Conservation (phyloP, 2,329 filamentous ascomycete genomes). For the Colletotrichum ledebouriae region DNA sequence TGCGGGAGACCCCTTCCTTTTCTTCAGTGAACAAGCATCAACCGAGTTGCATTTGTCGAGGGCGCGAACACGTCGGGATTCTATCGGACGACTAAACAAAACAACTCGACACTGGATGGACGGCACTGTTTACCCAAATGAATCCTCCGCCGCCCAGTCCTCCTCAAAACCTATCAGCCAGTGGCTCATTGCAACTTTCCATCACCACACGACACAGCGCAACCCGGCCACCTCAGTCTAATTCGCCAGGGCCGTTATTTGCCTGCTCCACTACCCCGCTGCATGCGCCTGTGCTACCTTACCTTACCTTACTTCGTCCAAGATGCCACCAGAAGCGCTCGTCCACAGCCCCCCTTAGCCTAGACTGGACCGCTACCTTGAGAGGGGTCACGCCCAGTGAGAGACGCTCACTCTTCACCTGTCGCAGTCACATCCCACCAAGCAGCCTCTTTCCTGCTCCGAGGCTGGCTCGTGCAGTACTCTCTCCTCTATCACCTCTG, state of each 20-base stretch:
- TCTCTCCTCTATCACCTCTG: slow-evolving; percentile 6
- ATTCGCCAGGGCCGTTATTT: slow-evolving; percentile 20
- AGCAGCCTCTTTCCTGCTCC: slow-evolving; percentile 18
- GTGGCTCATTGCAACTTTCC: slow-evolving; percentile 14
- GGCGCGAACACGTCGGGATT: neutral
- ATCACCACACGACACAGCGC: slow-evolving; percentile 25
- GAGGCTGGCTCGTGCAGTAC: slow-evolving; percentile 25
- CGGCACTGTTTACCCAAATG: neutral
- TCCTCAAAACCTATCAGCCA: neutral
- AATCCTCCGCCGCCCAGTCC: neutral
- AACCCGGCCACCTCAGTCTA: slow-evolving; percentile 9
- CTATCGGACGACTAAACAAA: neutral
- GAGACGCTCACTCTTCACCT: slow-evolving; percentile 15
- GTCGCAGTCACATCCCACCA: slow-evolving; percentile 23
- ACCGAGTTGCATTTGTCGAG: slow-evolving; percentile 10
- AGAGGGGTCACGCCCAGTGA: slow-evolving; percentile 19
- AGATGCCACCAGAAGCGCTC: slow-evolving; percentile 27
- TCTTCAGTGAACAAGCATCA: slow-evolving; percentile 7
- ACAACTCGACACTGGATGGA: neutral
- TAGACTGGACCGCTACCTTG: slow-evolving; percentile 1
- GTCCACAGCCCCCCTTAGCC: slow-evolving; percentile 37
- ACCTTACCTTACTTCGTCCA: neutral
- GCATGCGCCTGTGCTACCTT: slow-evolving; percentile 20
- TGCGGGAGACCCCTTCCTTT: neutral
- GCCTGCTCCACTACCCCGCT: slow-evolving; percentile 37